Conservation (phyloP, 1,139 yeast genomes). For the Suhomyces chickasaworum region DNA sequence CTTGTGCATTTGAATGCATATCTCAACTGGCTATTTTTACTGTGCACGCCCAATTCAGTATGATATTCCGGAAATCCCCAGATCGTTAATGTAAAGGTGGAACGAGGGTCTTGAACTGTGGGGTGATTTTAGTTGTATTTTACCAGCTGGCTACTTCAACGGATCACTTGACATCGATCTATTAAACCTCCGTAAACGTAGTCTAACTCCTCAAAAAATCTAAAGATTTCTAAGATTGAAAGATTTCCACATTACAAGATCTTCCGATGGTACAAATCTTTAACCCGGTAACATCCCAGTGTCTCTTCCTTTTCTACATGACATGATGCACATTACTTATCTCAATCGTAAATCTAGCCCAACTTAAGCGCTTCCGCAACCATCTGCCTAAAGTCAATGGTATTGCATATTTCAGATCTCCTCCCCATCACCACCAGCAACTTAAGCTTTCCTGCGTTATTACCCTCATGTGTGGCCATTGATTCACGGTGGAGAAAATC, state of each 20-base stretch:
- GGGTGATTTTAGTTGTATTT: neutral
- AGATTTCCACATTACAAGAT: neutral
- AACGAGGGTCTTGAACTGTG: conserved; percentile 4
- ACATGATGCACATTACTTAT: neutral
- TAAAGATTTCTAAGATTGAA: no score
- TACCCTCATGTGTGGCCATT: no score
- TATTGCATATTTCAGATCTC: neutral
- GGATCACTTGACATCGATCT: neutral
- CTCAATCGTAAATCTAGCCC: neutral
- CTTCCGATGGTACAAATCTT: no score
- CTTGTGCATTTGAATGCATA: neutral
- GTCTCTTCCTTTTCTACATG: no score
- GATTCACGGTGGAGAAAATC: no score
- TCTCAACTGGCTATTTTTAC: neutral
- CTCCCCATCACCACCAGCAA: neutral
- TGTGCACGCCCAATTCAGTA: neutral
- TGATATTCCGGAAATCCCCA: conserved; percentile 1
- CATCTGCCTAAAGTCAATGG: neutral
- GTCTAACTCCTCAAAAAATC: neutral
- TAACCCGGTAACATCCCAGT: no score
- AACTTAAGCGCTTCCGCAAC: neutral
- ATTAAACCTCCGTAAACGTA: neutral
- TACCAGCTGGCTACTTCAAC: neutral
- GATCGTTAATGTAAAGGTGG: conserved; percentile 1
- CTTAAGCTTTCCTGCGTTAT: neutral